Evolutionary conservation across 1,284 basidiomycete genomes (phyloP), one percentile per base, ranked within the genome.

Genomic region (Lentinus polychrous): DNA sequence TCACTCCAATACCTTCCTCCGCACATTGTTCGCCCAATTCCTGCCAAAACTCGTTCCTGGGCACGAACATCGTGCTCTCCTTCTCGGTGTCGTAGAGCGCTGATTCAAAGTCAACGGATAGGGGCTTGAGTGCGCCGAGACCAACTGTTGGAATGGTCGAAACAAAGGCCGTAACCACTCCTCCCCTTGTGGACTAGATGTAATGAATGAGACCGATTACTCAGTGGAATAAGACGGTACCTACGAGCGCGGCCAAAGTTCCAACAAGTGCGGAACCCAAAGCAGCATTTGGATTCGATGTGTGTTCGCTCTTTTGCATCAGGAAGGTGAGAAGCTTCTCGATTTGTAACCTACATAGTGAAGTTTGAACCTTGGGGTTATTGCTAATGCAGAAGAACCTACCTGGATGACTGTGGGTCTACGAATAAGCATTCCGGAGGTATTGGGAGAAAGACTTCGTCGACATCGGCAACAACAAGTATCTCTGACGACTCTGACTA

Each of bases 1-100:
- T 94, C 52, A 97, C 83, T 1, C 93, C 95, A 34, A 99, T 79
- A 14, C 96, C 96, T 45, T 87, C 82, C 53, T 93, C 86, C 2
- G 86, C 88, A 56, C 91, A 89, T 62, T 95, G 90, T 57, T 94
- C 91, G 1, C 84, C 94, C 1, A 92, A 76, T 7, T 84, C 79
- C 34, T 79, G 76, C 88, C 95, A 99, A 42, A 79, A 77, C 3
- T 79, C 71, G 54, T 86, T 81, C 27, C 88, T 83, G 3, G 94
- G 83, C 12, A 71, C 64, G 62, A 91, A 97, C 12, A 97, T 72
- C 0, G 75, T 73, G 60, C 81, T 82, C 66, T 99, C 95, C 66
- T 94, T 93, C 57, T 94, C 87, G 0, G 93, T 92, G 43, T 91
- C 90, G 57, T 90, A 89, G n/a, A 90, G 57, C 18, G 82, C 79